Percentiles rank a stretch among this genome's conserved stretches.
These are phyloP conservation scores for Urtica urens DNA, from an alignment of 306 rosid species.

Conservation along the genomic window DNA sequence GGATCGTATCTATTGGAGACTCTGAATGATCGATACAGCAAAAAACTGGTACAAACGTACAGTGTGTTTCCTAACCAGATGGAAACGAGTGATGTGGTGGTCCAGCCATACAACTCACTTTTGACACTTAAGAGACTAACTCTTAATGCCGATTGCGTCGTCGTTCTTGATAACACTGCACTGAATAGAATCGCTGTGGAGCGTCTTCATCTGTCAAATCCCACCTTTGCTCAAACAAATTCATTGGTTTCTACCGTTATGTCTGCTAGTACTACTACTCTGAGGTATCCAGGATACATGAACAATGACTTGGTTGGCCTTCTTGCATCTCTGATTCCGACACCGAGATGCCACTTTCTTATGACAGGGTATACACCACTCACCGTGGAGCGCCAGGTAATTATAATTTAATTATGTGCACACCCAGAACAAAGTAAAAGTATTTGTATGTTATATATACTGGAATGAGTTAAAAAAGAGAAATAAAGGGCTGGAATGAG, in stretches of 20 bases:
- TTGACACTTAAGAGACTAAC: constrained; percentile 89
- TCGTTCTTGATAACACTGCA: constrained; percentile 97
- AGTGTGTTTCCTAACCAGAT: constrained; percentile 99
- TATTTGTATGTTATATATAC: too few relatives aligned
- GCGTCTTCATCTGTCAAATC: constrained; percentile 92
- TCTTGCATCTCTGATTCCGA: constrained; percentile 91
- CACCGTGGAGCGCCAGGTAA: constrained; percentile 96
- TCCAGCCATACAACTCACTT: constrained; percentile 97
- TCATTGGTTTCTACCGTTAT: constrained; percentile 95
- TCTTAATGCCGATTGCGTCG: constrained; percentile 97
- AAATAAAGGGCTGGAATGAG: background rate
- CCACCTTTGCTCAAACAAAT: constrained; percentile 96
- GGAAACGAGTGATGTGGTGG: constrained; percentile 99
- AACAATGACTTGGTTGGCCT: constrained; percentile 99
- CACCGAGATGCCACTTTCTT: constrained; percentile 97
- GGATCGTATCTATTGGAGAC: constrained; percentile 95
- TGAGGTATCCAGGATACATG: constrained; percentile 98
- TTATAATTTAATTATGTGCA: constrained; percentile 1
- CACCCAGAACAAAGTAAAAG: background rate
- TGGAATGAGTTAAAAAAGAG: background rate
- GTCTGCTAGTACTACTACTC: constrained; percentile 98
- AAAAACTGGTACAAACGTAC: constrained; percentile 93
- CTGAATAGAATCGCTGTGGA: constrained; percentile 93
- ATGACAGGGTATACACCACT: constrained; percentile 99
- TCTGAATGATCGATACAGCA: constrained; percentile 96